Base-by-base conservation (phyloP, 73 alveolate species). In the Stentor coeruleus region DNA sequence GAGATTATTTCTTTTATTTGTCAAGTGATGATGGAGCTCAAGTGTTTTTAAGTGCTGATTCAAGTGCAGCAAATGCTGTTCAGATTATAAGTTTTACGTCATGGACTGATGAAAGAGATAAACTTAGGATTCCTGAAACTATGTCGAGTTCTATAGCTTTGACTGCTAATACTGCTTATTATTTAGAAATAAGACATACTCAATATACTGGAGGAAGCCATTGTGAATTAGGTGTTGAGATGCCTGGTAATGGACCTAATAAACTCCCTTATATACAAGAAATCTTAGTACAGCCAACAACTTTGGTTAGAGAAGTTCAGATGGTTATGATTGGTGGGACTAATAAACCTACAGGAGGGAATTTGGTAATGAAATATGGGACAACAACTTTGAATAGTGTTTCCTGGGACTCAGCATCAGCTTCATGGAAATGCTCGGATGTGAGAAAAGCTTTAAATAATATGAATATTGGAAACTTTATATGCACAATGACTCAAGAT, bases 21-120 rank as follows among this genome's bases (percentile, higher is more conserved):
- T 58, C 91, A 0, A 74, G 87, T 55, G 91, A 85, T 39, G 91
- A 85, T 39, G 6, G 3, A 35, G 83, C 87, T 37, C n/a, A 15
- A 41, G 87, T 85, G 1, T 76, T 39, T 57, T 55, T 85, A 6
- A 49, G 87, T 36, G 58, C 79, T 15, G n/a, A 20, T 33, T 20
- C n/a, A 28, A 15, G 15, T 1, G 49, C 79, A 26, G 41, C 79
- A 20, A 66, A 20, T 33, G 39, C 36, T 0, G 42, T 1, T 26
- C 15, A 37, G 11, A 2, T 66, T 0, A 20, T 66, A 14, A 66
- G 15, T 26, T 66, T 66, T 2, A 2, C n/a, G 15, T 28, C 49
- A 1, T 66, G 37, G 2, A 66, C 79, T 66, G n/a, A 20, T 28
- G n/a, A 28, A 33, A 66, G 39, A 66, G 79, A 66, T 33, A 20